A percentile compares a stretch with the other conserved stretches of the same genome.
Conservation (phyloP, 2,329 filamentous ascomycete genomes). For the Malbranchea cinnamomea region DNA sequence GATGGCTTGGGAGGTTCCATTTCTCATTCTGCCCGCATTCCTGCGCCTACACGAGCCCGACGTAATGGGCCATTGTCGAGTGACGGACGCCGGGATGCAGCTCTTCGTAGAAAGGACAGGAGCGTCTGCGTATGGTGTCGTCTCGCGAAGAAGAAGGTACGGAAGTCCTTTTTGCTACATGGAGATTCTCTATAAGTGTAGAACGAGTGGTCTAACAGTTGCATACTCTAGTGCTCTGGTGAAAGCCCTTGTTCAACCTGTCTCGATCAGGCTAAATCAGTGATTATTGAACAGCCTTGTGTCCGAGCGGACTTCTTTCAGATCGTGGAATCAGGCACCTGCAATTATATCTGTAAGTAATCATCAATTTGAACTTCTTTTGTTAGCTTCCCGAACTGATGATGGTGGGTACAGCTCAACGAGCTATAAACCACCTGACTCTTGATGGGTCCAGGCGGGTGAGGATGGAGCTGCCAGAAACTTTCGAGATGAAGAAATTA, state of each 20-base stretch:
- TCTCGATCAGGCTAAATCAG: conserved; percentile 18
- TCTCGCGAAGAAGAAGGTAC: conserved; percentile 30
- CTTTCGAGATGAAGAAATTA: conserved; percentile 25
- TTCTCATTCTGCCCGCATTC: conserved; percentile 24
- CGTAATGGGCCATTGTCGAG: conserved; percentile 27
- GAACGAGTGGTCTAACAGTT: conserved; percentile 2
- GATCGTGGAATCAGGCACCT: conserved; percentile 30
- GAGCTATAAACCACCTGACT: conserved; percentile 28
- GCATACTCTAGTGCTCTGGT: conserved; percentile 23
- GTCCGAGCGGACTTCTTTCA: conserved; percentile 30
- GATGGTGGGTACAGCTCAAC: conserved; percentile 20
- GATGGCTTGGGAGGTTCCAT: conserved; percentile 28
- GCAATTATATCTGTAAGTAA: conserved; percentile 31
- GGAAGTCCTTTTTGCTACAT: conserved; percentile 1
- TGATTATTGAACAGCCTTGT: conserved; percentile 28
- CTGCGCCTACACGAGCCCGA: conserved; percentile 28
- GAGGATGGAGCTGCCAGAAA: conserved; percentile 26
- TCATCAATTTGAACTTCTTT: neutral
- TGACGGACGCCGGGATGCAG: conserved; percentile 26
- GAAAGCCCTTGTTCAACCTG: conserved; percentile 28
- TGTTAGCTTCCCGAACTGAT: conserved; percentile 1
- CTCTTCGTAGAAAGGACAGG: conserved; percentile 28
- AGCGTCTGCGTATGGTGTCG: conserved; percentile 31
- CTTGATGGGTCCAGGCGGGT: conserved; percentile 21
- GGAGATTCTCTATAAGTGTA: too few relatives aligned